phyloP scores from a whole-genome alignment of 805 yeast species.

The Candida palmyrensis region DNA sequence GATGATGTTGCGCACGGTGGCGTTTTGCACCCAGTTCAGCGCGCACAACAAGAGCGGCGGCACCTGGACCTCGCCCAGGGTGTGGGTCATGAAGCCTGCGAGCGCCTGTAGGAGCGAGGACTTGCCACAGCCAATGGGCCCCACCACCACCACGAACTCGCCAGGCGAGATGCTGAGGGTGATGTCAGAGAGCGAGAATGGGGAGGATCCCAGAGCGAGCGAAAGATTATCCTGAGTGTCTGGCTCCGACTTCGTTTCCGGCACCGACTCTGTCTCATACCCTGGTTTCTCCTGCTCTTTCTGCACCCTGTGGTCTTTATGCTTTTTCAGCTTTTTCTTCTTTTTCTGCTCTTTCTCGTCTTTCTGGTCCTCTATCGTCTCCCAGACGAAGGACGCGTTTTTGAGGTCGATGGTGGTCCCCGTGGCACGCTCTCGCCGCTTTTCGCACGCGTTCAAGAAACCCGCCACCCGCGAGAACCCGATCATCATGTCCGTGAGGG shows the following conservation, averaged over 20 bases:
- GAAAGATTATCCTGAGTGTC: slow-evolving; percentile 5
- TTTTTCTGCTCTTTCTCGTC: not conserved
- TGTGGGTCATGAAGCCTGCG: slow-evolving; percentile 61
- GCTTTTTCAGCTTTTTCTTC: not conserved
- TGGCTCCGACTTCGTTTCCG: not conserved
- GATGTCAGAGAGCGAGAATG: slow-evolving; percentile 39
- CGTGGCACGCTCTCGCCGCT: not conserved
- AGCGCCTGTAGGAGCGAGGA: slow-evolving; percentile 65
- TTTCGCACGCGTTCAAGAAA: slow-evolving; percentile 3
- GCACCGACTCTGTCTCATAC: not conserved
- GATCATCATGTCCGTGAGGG: slow-evolving; percentile 10
- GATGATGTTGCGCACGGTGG: slow-evolving; percentile 70
- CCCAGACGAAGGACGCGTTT: slow-evolving; percentile 67
- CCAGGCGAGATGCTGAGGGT: slow-evolving; percentile 51
- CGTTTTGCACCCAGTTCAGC: slow-evolving; percentile 78
- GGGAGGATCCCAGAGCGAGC: slow-evolving; percentile 2
- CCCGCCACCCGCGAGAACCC: slow-evolving; percentile 8
- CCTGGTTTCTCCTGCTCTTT: not conserved
- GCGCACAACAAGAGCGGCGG: slow-evolving; percentile 54
- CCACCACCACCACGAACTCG: slow-evolving; percentile 71
- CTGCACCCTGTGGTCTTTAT: not conserved
- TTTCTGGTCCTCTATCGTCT: slow-evolving; percentile 15
- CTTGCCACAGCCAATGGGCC: slow-evolving; percentile 79
- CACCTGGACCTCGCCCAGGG: slow-evolving; percentile 43
- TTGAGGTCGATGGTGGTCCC: slow-evolving; percentile 42